Conservation (phyloP, 164 flowering plant genomes). For the Cinnamomum micranthum region DNA sequence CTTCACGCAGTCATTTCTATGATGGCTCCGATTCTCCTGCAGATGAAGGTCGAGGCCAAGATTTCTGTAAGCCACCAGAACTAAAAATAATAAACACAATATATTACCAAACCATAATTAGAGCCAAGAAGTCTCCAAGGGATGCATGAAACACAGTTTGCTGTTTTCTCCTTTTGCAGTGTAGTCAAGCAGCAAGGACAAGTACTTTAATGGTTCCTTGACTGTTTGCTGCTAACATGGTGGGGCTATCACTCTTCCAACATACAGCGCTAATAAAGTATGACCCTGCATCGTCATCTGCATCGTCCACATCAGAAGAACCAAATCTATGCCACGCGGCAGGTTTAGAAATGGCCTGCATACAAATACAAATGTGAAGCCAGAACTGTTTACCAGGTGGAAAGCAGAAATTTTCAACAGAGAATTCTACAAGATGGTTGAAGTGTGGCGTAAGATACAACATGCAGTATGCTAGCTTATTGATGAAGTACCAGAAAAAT, state of each 20-base stretch:
- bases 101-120: too few species aligned
- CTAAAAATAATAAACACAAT: too few species aligned
- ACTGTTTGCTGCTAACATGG: constrained; percentile 88
- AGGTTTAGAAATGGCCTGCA: constrained; percentile 88
- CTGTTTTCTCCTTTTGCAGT: too few species aligned
- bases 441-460: too few species aligned
- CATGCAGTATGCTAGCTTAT: too few species aligned
- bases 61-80: too few species aligned
- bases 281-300: constrained; percentile 67
- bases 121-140: not conserved
- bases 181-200: constrained; percentile 63
- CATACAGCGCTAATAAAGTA: constrained; percentile 94
- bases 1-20: too few species aligned
- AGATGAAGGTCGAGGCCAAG: too few species aligned
- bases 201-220: constrained; percentile 95
- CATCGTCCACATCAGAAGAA: constrained; percentile 64
- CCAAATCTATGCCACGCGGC: constrained; percentile 82
- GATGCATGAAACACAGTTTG: not conserved
- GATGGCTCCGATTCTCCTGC: too few species aligned
- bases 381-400: not conserved
- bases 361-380: not conserved
- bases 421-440: not conserved
- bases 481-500: too few species aligned
- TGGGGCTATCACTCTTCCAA: constrained; percentile 95
- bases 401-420: not conserved